Percentiles rank a stretch among this genome's conserved stretches.
These are phyloP conservation scores for Ilyonectria sp. DNA, from an alignment of 2,329 filamentous ascomycete genomes.

Conservation along the genomic window DNA sequence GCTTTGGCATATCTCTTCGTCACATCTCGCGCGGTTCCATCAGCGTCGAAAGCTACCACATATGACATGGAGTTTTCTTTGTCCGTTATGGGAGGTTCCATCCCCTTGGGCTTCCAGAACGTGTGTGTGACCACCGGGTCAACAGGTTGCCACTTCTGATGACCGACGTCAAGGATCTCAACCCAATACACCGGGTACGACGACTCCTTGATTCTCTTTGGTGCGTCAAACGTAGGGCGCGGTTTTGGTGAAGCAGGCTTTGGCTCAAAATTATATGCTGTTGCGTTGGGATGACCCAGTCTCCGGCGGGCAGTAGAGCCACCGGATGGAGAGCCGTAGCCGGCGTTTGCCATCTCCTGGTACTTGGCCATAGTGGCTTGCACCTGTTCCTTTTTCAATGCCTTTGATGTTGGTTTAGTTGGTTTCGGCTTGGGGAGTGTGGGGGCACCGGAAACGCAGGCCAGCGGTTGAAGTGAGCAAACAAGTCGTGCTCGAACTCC, in stretches of 20 bases:
- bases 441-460: constrained; percentile 73
- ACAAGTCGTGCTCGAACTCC: constrained; percentile 87
- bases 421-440: constrained; percentile 60
- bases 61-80: constrained; percentile 84
- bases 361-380: constrained; percentile 59
- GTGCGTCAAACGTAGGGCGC: constrained; percentile 52
- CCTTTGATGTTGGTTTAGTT: constrained; percentile 49
- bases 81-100: constrained; percentile 89
- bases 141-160: constrained; percentile 92
- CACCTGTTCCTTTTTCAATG: constrained; percentile 54
- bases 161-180: constrained; percentile 87
- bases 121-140: constrained; percentile 86
- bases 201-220: constrained; percentile 75
- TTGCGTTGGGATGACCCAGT: constrained; percentile 68
- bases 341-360: constrained; percentile 50
- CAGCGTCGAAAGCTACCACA: constrained; percentile 86
- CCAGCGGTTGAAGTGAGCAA: constrained; percentile 89
- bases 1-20: constrained; percentile 90
- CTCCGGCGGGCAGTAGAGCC: constrained; percentile 61
- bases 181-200: constrained; percentile 93
- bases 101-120: constrained; percentile 79
- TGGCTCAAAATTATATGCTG: constrained; percentile 66
- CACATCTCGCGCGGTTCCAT: constrained; percentile 85
- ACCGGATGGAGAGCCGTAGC: constrained; percentile 49
- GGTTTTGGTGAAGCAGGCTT: constrained; percentile 56